A percentile compares a stretch with the other conserved stretches of the same genome.
Evolutionary conservation across 176 grass and related monocot genomes (phyloP).

Genomic region (Otatea glauca): DNA sequence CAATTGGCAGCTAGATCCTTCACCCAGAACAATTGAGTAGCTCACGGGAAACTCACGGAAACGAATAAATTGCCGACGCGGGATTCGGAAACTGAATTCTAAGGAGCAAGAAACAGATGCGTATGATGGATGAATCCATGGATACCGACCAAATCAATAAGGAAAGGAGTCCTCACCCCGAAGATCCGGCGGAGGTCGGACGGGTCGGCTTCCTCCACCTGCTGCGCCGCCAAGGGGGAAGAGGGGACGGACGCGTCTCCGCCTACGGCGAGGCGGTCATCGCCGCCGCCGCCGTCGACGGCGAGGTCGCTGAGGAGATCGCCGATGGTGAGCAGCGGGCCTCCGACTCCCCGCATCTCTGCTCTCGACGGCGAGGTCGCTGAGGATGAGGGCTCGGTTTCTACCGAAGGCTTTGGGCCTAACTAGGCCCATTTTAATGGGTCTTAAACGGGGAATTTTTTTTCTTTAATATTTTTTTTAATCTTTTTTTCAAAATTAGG

Average conservation of each 20-base stretch:
- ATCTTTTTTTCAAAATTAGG: too few species aligned
- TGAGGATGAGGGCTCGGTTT: background rate
- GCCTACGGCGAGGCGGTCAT: background rate
- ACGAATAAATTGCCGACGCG: background rate
- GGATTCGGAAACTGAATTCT: background rate
- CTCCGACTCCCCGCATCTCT: conserved; percentile 80
- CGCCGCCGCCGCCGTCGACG: conserved; percentile 46
- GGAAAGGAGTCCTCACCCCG: conserved; percentile 44
- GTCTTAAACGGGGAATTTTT: too few species aligned
- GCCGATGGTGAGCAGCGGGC: conserved; percentile 76
- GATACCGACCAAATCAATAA: background rate
- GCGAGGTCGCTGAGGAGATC: conserved; percentile 81
- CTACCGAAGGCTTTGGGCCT: background rate
- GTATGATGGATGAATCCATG: background rate
- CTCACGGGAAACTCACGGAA: background rate
- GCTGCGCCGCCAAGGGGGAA: conserved; percentile 17
- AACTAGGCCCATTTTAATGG: background rate
- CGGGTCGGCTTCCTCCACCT: conserved; percentile 38
- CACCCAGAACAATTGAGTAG: background rate
- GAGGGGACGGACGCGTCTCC: conserved; percentile 13
- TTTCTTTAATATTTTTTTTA: too few species aligned
- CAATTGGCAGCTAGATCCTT: background rate
- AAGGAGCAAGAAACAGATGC: background rate
- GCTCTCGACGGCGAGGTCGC: background rate
- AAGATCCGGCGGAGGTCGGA: conserved; percentile 62